Evolutionary conservation across 2,329 filamentous ascomycete species (phyloP).

Genomic region (Stagonosporopsis cucurbitacearum): DNA sequence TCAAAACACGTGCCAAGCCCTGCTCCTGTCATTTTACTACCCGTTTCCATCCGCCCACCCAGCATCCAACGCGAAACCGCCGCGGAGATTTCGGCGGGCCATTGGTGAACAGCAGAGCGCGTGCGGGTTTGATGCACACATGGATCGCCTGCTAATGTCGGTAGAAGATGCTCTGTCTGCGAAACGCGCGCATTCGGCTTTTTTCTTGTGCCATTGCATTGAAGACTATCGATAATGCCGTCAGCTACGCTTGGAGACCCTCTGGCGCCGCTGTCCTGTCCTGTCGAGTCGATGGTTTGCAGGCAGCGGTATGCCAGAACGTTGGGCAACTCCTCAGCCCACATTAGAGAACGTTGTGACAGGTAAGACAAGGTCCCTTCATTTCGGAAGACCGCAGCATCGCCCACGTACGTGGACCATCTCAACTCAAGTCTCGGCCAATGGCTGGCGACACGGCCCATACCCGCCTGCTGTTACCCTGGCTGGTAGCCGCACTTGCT

Average conservation of each 20-base stretch:
- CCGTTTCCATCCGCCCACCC: conserved; percentile 19
- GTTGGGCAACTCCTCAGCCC: conserved; percentile 5
- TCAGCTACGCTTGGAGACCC: conserved; percentile 24
- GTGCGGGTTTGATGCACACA: conserved; percentile 47
- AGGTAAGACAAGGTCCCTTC: conserved; percentile 48
- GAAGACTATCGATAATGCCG: conserved; percentile 19
- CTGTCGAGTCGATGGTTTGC: conserved; percentile 25
- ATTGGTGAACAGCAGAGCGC: conserved; percentile 32
- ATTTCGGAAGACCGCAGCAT: conserved; percentile 50
- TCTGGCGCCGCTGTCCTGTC: conserved; percentile 24
- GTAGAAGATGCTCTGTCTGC: conserved; percentile 33
- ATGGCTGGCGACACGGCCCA: conserved; percentile 35
- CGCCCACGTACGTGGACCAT: conserved; percentile 42
- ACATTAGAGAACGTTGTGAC: conserved; percentile 18
- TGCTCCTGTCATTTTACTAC: conserved; percentile 22
- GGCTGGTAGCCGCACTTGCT: conserved; percentile 33
- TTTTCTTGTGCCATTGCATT: conserved; percentile 21
- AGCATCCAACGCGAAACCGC: conserved; percentile 32
- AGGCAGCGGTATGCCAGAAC: conserved; percentile 24
- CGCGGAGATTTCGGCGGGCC: conserved; percentile 38
- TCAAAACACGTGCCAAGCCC: conserved; percentile 44
- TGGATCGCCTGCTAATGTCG: conserved; percentile 36
- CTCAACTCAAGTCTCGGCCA: conserved; percentile 48
- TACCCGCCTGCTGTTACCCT: conserved; percentile 32
- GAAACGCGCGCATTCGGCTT: conserved; percentile 18